These are phyloP conservation scores for Cicer judaicum DNA, from an alignment of 306 rosid genomes.

Conservation along the genomic window DNA sequence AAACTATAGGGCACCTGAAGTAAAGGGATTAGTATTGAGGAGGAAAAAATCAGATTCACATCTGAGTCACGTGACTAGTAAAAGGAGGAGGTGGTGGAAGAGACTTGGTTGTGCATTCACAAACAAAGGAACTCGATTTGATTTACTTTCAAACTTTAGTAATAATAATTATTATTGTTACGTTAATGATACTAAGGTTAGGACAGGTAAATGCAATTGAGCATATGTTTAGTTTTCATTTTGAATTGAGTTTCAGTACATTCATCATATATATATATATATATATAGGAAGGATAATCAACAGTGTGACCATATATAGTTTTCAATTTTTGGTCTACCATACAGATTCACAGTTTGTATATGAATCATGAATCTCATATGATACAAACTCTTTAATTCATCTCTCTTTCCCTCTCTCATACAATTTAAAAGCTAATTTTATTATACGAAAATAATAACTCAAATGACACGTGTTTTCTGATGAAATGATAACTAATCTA, in stretches of 20 bases:
- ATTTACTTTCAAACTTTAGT: constrained; percentile 37
- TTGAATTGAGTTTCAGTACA: constrained; percentile 22
- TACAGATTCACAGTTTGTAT: constrained; percentile 24
- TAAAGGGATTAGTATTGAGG: constrained; percentile 52
- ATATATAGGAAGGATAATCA: not conserved
- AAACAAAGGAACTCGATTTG: constrained; percentile 43
- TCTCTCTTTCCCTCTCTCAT: too few relatives aligned
- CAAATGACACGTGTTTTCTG: too few relatives aligned
- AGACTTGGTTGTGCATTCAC: constrained; percentile 44
- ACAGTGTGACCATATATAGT: constrained; percentile 25
- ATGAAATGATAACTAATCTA: too few relatives aligned
- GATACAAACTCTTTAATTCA: not conserved
- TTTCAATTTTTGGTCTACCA: constrained; percentile 44
- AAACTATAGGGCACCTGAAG: constrained; percentile 67
- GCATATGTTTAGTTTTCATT: not conserved
- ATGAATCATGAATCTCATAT: constrained; percentile 36
- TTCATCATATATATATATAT: too few relatives aligned
- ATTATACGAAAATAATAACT: too few relatives aligned
- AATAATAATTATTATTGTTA: constrained; percentile 56
- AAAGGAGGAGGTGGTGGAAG: constrained; percentile 64
- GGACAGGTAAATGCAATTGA: not conserved
- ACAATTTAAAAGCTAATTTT: too few relatives aligned
- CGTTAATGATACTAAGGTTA: constrained; percentile 37
- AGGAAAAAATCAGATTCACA: constrained; percentile 50
- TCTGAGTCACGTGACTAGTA: constrained; percentile 44